phyloP scores from a whole-genome alignment of 345 rosid genomes.

The Toxicodendron radicans region DNA sequence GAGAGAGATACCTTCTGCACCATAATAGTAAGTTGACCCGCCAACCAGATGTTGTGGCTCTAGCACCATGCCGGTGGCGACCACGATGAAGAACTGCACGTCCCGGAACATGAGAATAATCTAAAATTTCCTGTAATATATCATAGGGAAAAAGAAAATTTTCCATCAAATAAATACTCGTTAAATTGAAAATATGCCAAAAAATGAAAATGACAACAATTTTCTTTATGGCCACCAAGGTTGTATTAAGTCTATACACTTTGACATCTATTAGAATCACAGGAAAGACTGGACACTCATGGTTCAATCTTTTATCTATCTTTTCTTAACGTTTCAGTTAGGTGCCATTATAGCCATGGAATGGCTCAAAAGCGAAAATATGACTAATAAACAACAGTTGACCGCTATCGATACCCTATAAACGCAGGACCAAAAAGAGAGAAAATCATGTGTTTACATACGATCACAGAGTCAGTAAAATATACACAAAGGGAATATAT shows the following conservation, averaged over 20 bases:
- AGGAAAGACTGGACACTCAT: not conserved
- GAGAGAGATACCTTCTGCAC: slow-evolving; percentile 78
- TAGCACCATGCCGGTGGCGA: slow-evolving; percentile 95
- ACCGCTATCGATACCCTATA: not conserved
- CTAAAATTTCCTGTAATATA: slow-evolving; percentile 61
- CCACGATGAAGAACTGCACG: slow-evolving; percentile 90
- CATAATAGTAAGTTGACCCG: slow-evolving; percentile 83
- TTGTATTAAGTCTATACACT: not conserved
- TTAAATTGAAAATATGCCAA: not conserved
- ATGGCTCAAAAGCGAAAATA: not conserved
- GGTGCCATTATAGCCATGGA: not conserved
- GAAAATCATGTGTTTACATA: not conserved
- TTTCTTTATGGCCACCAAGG: not conserved
- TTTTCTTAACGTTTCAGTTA: not conserved
- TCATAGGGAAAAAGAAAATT: slow-evolving; percentile 4
- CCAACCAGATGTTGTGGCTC: slow-evolving; percentile 81
- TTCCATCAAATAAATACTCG: not conserved
- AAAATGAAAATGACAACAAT: not conserved
- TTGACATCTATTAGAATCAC: not conserved
- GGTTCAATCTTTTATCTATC: not conserved
- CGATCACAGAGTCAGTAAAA: not conserved
- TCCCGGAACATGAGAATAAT: slow-evolving; percentile 81
- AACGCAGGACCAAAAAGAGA: not conserved
- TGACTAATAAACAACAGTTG: not conserved
- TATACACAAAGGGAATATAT: too few species aligned